Evolutionary conservation across 371 early-diverging fungal species (phyloP), one percentile per base, ranked within the genome.

Genomic region (Dichotomocladium elegans): DNA sequence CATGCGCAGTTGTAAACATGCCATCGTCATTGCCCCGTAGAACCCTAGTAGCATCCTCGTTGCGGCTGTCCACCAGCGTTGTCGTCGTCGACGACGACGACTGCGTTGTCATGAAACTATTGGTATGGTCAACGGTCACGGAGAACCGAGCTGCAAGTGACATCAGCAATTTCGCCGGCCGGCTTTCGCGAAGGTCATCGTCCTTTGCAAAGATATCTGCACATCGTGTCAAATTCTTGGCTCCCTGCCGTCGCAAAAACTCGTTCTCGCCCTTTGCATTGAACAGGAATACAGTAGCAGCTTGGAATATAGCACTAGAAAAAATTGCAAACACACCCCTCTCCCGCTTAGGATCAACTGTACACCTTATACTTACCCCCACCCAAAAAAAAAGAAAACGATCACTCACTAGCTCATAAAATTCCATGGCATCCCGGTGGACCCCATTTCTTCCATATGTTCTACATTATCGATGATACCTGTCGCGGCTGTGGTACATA

Each of bases 221-320:
- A 33, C 69, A 72, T 33, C 60, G 54, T 3, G 47, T 28, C 12
- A 72, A 29, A 27, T 66, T 52, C 6, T 47, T 43, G 22, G 21
- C 48, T 8, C 69, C 66, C 46, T 66, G 53, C 11, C 57, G 57
- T 3, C 48, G 53, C 5, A 66, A 14, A 24, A 30, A 45, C 4
- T 44, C 45, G 15, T 68, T 68, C 17, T 64, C 63, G 6, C 68
- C 62, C 47, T 64, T 68, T 14, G 69, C 63, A 34, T 66, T 68
- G 43, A 68, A 66, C 24, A 74, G 49, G 50, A 74, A 70, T 17
- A 74, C 61, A 33, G 70, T 68, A 15, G 71, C 66, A 17, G 70
- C 64, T 47, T 74, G 74, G 41, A 70, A 70, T 11, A 63, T 53
- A 17, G 68, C 44, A 37, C 74, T 72, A 43, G 14, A 4, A 37